Evolutionary conservation across 2,329 filamentous ascomycete species (phyloP).

Genomic region (Parasarocladium wereldwijsianum): DNA sequence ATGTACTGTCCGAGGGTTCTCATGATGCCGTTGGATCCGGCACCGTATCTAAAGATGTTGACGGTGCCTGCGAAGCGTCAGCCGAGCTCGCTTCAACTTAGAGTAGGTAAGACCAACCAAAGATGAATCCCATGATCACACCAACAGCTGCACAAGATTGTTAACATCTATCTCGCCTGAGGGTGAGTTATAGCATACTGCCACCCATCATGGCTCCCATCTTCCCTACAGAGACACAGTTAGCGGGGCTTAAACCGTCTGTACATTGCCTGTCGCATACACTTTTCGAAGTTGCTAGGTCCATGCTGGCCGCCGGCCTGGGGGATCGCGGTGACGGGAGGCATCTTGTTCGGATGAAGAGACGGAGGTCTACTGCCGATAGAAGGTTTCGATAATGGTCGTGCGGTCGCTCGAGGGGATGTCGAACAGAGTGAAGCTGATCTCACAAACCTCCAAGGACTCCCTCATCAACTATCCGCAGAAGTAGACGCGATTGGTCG

Average conservation of each 20-base stretch:
- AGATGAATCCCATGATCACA: conserved; percentile 94
- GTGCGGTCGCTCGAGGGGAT: too few species aligned
- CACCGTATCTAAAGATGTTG: conserved; percentile 90
- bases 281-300: conserved; percentile 39
- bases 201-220: conserved; percentile 99
- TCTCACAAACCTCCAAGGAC: too few species aligned
- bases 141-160: conserved; percentile 56
- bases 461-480: too few species aligned
- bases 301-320: conserved; percentile 27
- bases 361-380: too few species aligned
- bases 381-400: too few species aligned
- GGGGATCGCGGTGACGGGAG: conserved; percentile 24
- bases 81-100: too few species aligned
- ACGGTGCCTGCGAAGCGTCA: conserved; percentile 51
- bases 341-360: conserved; percentile 18
- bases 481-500: too few species aligned
- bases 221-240: conserved; percentile 38
- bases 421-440: too few species aligned
- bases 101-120: conserved; percentile 52
- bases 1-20: conserved; percentile 93
- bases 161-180: too few species aligned
- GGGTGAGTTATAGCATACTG: conserved; percentile 55
- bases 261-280: conserved; percentile 24
- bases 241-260: conserved; percentile 29
- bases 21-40: conserved; percentile 86